phyloP scores from a whole-genome alignment of 2,329 filamentous ascomycete genomes.

The Penicillium sp. region DNA sequence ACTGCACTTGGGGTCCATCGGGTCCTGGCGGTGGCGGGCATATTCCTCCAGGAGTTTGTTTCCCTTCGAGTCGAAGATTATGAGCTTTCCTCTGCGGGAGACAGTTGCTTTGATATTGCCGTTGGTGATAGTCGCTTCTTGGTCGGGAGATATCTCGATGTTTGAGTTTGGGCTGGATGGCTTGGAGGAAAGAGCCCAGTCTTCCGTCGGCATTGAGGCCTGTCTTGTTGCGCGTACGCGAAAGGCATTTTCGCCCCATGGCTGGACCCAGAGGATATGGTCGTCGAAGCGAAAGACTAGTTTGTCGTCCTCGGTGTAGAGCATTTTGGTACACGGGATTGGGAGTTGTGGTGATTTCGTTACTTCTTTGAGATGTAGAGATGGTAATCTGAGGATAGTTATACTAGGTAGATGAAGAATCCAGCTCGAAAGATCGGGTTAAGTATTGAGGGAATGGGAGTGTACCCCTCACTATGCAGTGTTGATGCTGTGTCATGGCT shows the following conservation, averaged over 20 bases:
- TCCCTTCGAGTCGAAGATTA: conserved; percentile 45
- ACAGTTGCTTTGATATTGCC: conserved; percentile 52
- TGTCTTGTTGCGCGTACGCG: conserved; percentile 40
- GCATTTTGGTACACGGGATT: conserved; percentile 24
- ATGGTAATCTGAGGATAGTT: neutral
- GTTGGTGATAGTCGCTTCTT: conserved; percentile 47
- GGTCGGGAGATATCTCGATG: conserved; percentile 18
- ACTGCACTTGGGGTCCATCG: conserved; percentile 58
- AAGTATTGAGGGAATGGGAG: neutral
- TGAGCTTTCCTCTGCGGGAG: conserved; percentile 52
- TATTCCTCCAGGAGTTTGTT: conserved; percentile 55
- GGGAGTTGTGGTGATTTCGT: neutral
- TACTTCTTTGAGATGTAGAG: neutral
- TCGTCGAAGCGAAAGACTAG: conserved; percentile 41
- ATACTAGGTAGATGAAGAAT: neutral
- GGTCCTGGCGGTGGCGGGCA: conserved; percentile 51
- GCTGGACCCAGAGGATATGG: conserved; percentile 40
- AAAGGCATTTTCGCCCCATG: conserved; percentile 42
- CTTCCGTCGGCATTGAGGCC: conserved; percentile 36
- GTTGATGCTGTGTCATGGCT: conserved; percentile 4
- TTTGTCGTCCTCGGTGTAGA: conserved; percentile 35
- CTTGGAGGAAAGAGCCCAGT: conserved; percentile 37
- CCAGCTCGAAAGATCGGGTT: neutral
- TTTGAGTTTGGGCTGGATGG: conserved; percentile 11
- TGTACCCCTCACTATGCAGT: conserved; percentile 10